Evolutionary conservation across 768 basidiomycete species (phyloP), one percentile per base, ranked within the genome.

Genomic region (Filobasidium wieringae): DNA sequence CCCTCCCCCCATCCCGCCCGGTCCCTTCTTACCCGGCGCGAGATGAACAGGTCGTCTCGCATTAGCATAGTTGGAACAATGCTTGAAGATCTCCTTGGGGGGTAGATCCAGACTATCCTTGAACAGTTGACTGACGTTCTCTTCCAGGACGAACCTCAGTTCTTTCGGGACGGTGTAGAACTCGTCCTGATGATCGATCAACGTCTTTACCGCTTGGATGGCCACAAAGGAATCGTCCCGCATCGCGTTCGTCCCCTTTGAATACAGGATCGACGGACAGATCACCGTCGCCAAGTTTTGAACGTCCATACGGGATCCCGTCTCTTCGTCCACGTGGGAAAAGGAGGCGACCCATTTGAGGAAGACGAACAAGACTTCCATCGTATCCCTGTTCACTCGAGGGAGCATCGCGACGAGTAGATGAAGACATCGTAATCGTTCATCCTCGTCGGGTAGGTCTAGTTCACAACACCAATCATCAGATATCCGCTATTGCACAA

Each of bases 291-390:
- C 90, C 64, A 99, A 80, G 73, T 99, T 99, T 17, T 80, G 80
- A 47, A 97, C 78, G 74, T 99, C 95, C 95, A 99, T 99, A 77
- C 93, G 92, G 76, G 88, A 92, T 39, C 92, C 92, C 0, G 93
- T 96, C 69, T 88, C 88, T 65, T 91, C 89, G 68, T 96, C 92
- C 78, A 92, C 83, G 74, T 99, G 93, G 50, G 95, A 90, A 72
- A 99, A 99, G 1, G 91, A 95, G 9, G 93, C 93, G 11, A 99
- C 95, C 95, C 95, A 99, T 75, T 96, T 95, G 64, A 99, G 80
- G 78, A 99, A 99, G 30, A 95, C 92, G 70, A 95, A 96, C 51
- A 99, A 77, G 51, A 95, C 88, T 75, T 99, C 95, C 82, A 95
- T 83, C 19, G 93, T 96, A 74, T 99, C 95, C 62, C 95, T 84